phyloP scores from a whole-genome alignment of 345 rosid genomes.

The Ceriops zippeliana region DNA sequence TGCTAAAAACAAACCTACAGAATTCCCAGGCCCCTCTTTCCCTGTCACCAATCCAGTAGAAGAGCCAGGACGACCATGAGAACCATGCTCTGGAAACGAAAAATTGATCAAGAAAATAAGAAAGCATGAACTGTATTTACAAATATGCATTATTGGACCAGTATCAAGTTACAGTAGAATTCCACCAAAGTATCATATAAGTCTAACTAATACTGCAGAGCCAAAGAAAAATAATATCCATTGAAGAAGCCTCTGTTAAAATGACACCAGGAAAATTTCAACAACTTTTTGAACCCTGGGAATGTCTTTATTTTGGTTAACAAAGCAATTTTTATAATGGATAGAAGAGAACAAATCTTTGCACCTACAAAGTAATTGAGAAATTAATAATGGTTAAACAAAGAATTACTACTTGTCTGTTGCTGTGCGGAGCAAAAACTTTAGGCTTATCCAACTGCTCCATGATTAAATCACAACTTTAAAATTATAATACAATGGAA shows the following conservation, averaged over 20 bases:
- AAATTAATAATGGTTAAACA: background rate
- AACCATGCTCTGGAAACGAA: conserved; percentile 51
- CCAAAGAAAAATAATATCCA: no score
- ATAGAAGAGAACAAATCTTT: no score
- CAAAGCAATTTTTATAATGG: no score
- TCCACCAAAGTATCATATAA: no score
- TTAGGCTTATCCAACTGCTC: background rate
- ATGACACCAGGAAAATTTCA: no score
- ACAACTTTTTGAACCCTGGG: no score
- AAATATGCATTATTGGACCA: background rate
- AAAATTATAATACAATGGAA: no score
- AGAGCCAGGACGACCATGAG: conserved; percentile 49
- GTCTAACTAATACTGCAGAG: no score
- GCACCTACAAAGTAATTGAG: background rate
- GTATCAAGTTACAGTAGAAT: no score
- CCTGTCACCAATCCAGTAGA: conserved; percentile 37
- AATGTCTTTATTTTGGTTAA: no score
- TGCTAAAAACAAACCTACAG: conserved; percentile 42
- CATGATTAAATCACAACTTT: no score
- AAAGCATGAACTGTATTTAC: background rate
- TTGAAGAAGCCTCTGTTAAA: no score
- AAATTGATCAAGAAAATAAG: conserved; percentile 2
- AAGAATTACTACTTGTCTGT: background rate
- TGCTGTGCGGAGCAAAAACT: background rate
- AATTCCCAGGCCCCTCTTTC: conserved; percentile 43